Base-by-base conservation (phyloP, 768 basidiomycete species). In the Trichaptum fuscoviolaceum region DNA sequence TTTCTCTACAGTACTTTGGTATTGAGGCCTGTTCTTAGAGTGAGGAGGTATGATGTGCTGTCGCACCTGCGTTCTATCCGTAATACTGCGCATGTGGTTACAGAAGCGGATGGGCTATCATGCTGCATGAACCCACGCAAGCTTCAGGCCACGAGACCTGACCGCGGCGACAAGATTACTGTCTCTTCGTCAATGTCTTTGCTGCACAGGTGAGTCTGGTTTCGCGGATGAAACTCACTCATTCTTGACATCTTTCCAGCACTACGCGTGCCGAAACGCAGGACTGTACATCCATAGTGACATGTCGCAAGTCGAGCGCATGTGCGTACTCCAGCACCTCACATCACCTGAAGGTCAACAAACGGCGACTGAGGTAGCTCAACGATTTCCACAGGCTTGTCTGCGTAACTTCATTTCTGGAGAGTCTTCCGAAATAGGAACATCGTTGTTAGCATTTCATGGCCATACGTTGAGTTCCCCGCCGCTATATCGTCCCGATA, bases 61-160 rank as follows among this genome's bases (percentile, higher is more conserved):
- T 99, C 97, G 96, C 97, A 24, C 96, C 97, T 5, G 96, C 98
- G 75, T 99, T 99, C 76, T 99, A 99, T 77, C 88, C 93, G 69
- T 96, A 99, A 78, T 99, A 99, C 85, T 99, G 70, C 84, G 92
- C 68, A 93, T 95, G 76, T 90, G 92, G 74, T 92, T 92, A 35
- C 85, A 97, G 67, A 95, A 96, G 76, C 88, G 93, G 70, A 97
- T 97, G n/a, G n/a, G 87, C 82, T 99, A 57, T 82, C 99, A 7
- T 99, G 99, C 74, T 98, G 95, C 84, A 99, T 99, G 97, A 99
- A 99, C 74, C 97, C 97, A 18, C 94, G 92, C 75, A 99, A 99
- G 81, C 98, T 99, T 77, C 97, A 99, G 77, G 95, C 71, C 97
- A 99, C 74, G 97, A 99, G 78, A n/a, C n/a, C n/a, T n/a, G 89